Percentiles rank a stretch among this genome's conserved stretches.
Conservation (phyloP, 2,329 filamentous ascomycete genomes). For the Diatrype stigma region DNA sequence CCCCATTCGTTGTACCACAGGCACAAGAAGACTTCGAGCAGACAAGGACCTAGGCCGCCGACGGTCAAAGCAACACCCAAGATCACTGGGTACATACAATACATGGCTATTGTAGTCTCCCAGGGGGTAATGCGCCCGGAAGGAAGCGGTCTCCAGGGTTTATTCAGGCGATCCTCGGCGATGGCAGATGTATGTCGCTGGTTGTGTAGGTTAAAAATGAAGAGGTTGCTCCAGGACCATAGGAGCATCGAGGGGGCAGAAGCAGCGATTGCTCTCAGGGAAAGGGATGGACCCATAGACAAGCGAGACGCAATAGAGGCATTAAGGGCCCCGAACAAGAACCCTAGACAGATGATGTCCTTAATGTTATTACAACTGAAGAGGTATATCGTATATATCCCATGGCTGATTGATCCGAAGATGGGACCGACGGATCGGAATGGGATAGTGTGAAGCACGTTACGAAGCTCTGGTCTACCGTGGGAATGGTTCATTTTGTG, state of each 20-base stretch:
- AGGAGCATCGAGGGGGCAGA: neutral
- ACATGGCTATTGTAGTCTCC: neutral
- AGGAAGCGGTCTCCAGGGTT: slow-evolving; percentile 5
- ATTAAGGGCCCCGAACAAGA: slow-evolving; percentile 1
- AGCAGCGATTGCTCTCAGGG: neutral
- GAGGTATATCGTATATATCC: neutral
- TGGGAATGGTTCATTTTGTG: too few species aligned
- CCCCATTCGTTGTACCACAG: slow-evolving; percentile 9
- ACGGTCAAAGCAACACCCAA: neutral
- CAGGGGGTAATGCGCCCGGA: slow-evolving; percentile 1
- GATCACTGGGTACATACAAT: slow-evolving; percentile 1
- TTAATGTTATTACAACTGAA: neutral
- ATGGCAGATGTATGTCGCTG: neutral
- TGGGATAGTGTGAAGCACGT: too few species aligned
- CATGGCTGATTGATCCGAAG: too few species aligned
- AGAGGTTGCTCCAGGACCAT: slow-evolving; percentile 2
- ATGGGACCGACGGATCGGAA: too few species aligned
- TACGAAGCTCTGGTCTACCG: too few species aligned
- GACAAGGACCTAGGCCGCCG: slow-evolving; percentile 4
- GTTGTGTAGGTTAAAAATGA: slow-evolving; percentile 5
- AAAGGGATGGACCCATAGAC: slow-evolving; percentile 1
- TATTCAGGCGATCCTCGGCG: slow-evolving; percentile 5
- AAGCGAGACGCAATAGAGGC: slow-evolving; percentile 1
- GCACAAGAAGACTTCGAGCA: slow-evolving; percentile 1
- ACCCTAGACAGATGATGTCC: neutral